These are phyloP conservation scores for Tolypocladium ovalisporum DNA, from an alignment of 2,329 filamentous ascomycete genomes.

Conservation along the genomic window DNA sequence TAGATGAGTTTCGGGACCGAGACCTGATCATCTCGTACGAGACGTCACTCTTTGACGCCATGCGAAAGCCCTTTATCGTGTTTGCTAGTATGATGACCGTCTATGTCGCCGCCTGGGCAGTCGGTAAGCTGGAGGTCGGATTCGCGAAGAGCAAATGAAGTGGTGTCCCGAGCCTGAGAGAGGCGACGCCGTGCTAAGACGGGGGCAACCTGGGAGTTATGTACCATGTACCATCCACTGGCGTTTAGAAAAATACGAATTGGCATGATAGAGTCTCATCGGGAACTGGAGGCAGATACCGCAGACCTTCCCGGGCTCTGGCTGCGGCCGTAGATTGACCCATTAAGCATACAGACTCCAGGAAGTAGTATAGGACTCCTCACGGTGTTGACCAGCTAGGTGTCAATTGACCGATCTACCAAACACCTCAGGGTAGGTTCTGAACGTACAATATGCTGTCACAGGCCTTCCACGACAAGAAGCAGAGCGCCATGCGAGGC, in stretches of 20 bases:
- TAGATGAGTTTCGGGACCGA: conserved; percentile 80
- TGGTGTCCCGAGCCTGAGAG: neutral
- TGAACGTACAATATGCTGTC: neutral
- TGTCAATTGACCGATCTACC: neutral
- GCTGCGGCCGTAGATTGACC: neutral
- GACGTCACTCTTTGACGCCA: conserved; percentile 59
- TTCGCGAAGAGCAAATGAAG: conserved; percentile 42
- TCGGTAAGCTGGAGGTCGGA: conserved; percentile 72
- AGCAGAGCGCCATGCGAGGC: neutral
- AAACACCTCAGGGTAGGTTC: neutral
- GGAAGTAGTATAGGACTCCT: neutral
- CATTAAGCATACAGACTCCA: neutral
- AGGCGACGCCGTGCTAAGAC: neutral
- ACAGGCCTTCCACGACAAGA: neutral
- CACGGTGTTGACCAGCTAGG: neutral
- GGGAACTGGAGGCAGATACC: neutral
- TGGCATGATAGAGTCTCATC: conserved; percentile 5
- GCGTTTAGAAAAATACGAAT: conserved; percentile 6
- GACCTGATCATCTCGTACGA: conserved; percentile 83
- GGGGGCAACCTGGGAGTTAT: neutral
- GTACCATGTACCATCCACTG: conserved; percentile 7
- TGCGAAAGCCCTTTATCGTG: conserved; percentile 80
- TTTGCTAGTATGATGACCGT: conserved; percentile 63
- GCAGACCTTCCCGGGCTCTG: neutral
- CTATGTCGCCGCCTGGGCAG: conserved; percentile 62